Base-by-base conservation (phyloP, 768 basidiomycete species). In the Kwoniella sp. region DNA sequence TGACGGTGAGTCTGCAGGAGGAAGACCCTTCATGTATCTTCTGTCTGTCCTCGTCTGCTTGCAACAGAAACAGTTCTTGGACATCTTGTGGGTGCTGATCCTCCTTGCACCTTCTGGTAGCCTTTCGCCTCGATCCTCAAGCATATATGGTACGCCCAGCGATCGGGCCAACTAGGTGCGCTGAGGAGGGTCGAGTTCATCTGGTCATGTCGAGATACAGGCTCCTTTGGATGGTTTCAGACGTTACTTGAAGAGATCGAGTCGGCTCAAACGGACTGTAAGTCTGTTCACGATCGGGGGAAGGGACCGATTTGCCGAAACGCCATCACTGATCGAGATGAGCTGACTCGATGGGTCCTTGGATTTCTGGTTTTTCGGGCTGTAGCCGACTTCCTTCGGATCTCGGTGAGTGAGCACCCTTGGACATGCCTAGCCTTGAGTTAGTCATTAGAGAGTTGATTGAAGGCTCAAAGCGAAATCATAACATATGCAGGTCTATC, bases 221-320 rank as follows among this genome's bases (percentile, higher is more conserved):
- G 91, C n/a, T 91, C 90, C n/a, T 93, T 96, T 74, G 93, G 92
- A 73, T 96, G 93, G 93, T 95, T 97, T 86, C 91, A 94, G 80
- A 88, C 86, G 66, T 82, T 96, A 58, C 84, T 96, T 65, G 89
- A 89, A 74, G 89, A 93, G 78, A 88, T 96, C 52, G 93, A 96
- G 79, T 87, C 87, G 55, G 89, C 90, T 51, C 92, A 93, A 77
- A 87, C 87, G 37, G 91, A 93, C 84, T 90, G 92, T 92, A 77
- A 84, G 90, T 71, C 17, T 85, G 13, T 26, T 50, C 50, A 3
- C 5, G 17, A 17, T 45, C 41, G 15, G 20, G 41, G n/a, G n/a
- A n/a, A n/a, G n/a, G n/a, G n/a, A n/a, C n/a, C n/a, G n/a, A n/a
- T n/a, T n/a, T n/a, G n/a, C n/a, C n/a, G n/a, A n/a, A n/a, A n/a